A percentile compares a stretch with the other conserved stretches of the same genome.
Evolutionary conservation across 257 asterid genomes (phyloP).

Genomic region (Solanum pinnatisectum): DNA sequence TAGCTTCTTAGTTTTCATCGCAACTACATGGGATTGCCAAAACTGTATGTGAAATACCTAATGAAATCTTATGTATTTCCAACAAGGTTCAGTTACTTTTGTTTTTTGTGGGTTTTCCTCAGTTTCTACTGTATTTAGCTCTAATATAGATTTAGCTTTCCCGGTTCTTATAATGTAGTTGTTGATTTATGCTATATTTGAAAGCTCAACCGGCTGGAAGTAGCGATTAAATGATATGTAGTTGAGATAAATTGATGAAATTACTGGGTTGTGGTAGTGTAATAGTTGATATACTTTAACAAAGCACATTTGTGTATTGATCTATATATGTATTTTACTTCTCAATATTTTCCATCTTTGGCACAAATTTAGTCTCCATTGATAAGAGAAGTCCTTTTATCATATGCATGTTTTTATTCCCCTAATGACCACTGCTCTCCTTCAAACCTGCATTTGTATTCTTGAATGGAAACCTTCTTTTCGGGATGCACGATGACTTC

Average conservation of each 20-base stretch:
- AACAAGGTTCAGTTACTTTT: neutral
- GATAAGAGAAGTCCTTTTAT: too few relatives aligned
- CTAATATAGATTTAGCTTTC: neutral
- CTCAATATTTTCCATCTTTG: neutral
- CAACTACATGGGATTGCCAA: neutral
- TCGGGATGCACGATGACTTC: neutral
- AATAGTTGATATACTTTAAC: neutral
- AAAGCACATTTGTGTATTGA: neutral
- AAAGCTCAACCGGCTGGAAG: neutral
- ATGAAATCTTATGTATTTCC: neutral
- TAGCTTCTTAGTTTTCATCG: constrained; percentile 18
- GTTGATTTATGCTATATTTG: neutral
- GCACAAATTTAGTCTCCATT: too few relatives aligned
- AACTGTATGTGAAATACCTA: neutral
- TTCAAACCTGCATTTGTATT: neutral
- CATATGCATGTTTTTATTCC: too few relatives aligned
- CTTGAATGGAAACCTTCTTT: neutral
- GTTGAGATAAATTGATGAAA: neutral
- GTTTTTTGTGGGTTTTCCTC: neutral
- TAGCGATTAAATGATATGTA: neutral
- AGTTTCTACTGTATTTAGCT: neutral
- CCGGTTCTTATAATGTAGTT: neutral
- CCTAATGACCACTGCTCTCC: too few relatives aligned
- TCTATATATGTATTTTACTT: neutral
- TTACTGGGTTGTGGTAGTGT: neutral